Evolutionary conservation across 2,329 filamentous ascomycete species (phyloP).

Genomic region (Domatiomyces globalis): DNA sequence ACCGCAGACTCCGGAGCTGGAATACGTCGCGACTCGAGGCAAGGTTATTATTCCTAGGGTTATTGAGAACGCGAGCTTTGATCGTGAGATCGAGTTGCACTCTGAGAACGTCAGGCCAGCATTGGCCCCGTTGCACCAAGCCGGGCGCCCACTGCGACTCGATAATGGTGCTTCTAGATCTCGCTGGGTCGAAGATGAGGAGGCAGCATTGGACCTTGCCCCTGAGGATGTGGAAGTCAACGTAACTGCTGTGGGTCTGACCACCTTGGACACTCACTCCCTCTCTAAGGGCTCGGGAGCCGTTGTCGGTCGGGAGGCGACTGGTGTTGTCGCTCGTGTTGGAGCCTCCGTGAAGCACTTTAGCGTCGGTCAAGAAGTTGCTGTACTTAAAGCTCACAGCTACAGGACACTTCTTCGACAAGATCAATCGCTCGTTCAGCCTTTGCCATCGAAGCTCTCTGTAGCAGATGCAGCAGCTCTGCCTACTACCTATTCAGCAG

Average conservation of each 20-base stretch:
- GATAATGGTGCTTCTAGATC: not conserved
- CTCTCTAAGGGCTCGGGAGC: constrained; percentile 1
- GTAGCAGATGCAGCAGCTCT: constrained; percentile 17
- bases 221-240: constrained; percentile 19
- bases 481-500: constrained; percentile 19
- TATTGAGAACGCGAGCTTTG: constrained; percentile 7
- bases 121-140: constrained; percentile 7
- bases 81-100: constrained; percentile 5
- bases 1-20: constrained; percentile 9
- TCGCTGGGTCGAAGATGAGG: constrained; percentile 5
- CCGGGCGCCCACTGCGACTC: constrained; percentile 5
- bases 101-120: constrained; percentile 2
- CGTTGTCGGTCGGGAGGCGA: constrained; percentile 29
- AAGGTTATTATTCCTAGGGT: constrained; percentile 7
- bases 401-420: not conserved
- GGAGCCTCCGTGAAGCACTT: constrained; percentile 12
- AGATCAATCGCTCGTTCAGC: not conserved
- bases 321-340: constrained; percentile 22
- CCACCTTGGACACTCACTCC: constrained; percentile 1
- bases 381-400: not conserved
- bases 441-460: constrained; percentile 3
- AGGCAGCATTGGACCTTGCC: not conserved
- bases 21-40: constrained; percentile 3
- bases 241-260: constrained; percentile 12
- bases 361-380: constrained; percentile 5